phyloP scores from a whole-genome alignment of 768 basidiomycete species.

The Lactarius tabidus region DNA sequence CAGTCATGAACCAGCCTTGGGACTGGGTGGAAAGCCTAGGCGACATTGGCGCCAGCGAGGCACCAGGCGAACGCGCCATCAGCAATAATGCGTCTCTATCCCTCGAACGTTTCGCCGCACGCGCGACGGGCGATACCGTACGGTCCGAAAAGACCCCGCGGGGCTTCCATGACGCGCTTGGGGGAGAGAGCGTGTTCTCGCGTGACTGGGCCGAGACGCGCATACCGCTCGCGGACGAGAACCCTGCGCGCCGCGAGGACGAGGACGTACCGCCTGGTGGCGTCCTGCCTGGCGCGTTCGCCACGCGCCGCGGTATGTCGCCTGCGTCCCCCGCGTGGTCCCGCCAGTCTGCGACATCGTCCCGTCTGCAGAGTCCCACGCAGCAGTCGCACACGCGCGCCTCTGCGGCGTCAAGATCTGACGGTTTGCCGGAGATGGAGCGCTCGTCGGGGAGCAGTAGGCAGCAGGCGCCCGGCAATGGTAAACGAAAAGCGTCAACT shows the following conservation, averaged over 20 bases:
- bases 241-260: slow-evolving; percentile 32
- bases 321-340: slow-evolving; percentile 51
- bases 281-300: slow-evolving; percentile 31
- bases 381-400: slow-evolving; percentile 33
- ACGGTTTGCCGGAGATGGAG: slow-evolving; percentile 43
- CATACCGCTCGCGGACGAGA: slow-evolving; percentile 37
- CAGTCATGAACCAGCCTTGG: slow-evolving; percentile 75
- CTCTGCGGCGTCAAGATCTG: slow-evolving; percentile 33
- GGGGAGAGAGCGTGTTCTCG: slow-evolving; percentile 59
- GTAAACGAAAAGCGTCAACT: slow-evolving; percentile 50
- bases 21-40: slow-evolving; percentile 83
- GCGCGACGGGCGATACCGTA: slow-evolving; percentile 52
- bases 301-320: slow-evolving; percentile 39
- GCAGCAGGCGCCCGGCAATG: background rate
- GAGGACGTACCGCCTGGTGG: slow-evolving; percentile 31
- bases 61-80: slow-evolving; percentile 41
- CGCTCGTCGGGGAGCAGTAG: slow-evolving; percentile 25
- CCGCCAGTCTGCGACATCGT: slow-evolving; percentile 30
- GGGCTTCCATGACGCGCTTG: slow-evolving; percentile 63
- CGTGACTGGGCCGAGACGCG: slow-evolving; percentile 78
- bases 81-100: slow-evolving; percentile 65
- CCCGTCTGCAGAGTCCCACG: slow-evolving; percentile 47
- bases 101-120: slow-evolving; percentile 65
- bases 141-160: slow-evolving; percentile 32
- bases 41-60: slow-evolving; percentile 44